phyloP scores from a whole-genome alignment of 2,329 filamentous ascomycete species.

The Aspergillus puulaauensis region DNA sequence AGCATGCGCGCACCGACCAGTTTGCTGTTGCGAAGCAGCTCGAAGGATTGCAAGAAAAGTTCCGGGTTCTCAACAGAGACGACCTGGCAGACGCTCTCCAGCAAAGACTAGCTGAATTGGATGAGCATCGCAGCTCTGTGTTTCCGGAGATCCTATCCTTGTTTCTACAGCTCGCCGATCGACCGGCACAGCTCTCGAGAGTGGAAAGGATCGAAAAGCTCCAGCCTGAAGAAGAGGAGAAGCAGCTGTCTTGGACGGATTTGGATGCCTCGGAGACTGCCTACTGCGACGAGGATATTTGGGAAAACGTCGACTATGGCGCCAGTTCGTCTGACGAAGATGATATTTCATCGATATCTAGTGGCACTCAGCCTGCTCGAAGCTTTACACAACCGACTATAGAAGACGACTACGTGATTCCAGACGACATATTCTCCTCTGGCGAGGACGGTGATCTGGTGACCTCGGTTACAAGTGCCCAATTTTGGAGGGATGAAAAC shows the following conservation, averaged over 20 bases:
- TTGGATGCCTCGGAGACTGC: constrained; percentile 75
- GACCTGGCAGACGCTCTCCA: constrained; percentile 70
- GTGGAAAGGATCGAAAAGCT: constrained; percentile 63
- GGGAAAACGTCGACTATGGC: constrained; percentile 41
- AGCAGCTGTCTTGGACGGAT: constrained; percentile 71
- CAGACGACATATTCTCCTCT: constrained; percentile 33
- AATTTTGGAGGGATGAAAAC: constrained; percentile 49
- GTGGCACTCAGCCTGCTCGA: constrained; percentile 29
- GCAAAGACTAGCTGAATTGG: constrained; percentile 60
- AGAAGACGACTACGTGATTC: constrained; percentile 35
- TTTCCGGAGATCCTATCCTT: constrained; percentile 78
- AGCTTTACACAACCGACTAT: constrained; percentile 26
- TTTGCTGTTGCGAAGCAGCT: constrained; percentile 68
- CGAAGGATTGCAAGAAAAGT: constrained; percentile 79
- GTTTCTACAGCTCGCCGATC: constrained; percentile 76
- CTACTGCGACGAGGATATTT: constrained; percentile 48
- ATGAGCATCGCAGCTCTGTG: constrained; percentile 58
- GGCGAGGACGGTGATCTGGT: constrained; percentile 36
- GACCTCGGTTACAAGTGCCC: constrained; percentile 41
- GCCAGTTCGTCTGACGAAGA: constrained; percentile 43
- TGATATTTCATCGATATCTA: constrained; percentile 33
- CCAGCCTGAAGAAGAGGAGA: constrained; percentile 46
- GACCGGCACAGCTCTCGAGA: constrained; percentile 69
- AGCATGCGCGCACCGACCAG: constrained; percentile 68
- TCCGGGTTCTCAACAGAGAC: constrained; percentile 76